phyloP scores from a whole-genome alignment of 371 early-diverging fungal genomes.

The Syncephalis plumigaleata region DNA sequence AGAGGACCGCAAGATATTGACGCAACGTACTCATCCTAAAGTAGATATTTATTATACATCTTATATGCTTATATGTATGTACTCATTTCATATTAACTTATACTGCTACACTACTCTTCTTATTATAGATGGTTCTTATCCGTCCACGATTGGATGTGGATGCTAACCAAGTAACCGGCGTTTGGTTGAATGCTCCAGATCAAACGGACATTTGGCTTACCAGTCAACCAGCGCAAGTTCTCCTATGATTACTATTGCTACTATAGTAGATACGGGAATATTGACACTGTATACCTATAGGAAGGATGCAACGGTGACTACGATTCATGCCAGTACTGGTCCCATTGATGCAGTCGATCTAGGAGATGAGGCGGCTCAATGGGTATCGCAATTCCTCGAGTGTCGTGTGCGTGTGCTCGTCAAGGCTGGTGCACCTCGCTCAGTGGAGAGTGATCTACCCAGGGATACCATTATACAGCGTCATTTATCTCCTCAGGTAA shows the following conservation, averaged over 20 bases:
- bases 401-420: neutral
- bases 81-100: too few species aligned
- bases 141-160: neutral
- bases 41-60: neutral
- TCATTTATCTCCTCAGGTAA: too few species aligned
- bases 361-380: constrained; percentile 6
- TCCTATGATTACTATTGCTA: neutral
- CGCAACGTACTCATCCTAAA: constrained; percentile 6
- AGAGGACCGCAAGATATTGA: neutral
- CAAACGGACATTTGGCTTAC: constrained; percentile 1
- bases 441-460: constrained; percentile 2
- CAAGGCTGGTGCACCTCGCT: neutral
- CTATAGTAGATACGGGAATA: neutral
- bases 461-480: too few species aligned
- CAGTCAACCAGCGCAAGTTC: constrained; percentile 3
- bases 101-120: too few species aligned
- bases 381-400: constrained; percentile 6
- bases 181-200: constrained; percentile 1
- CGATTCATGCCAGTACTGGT: neutral
- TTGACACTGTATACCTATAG: neutral
- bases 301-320: neutral
- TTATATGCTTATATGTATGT: neutral
- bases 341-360: constrained; percentile 1
- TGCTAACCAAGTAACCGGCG: neutral
- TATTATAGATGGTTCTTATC: constrained; percentile 1